Evolutionary conservation across 2,329 filamentous ascomycete species (phyloP).

Genomic region (Furcasterigmium furcatum): DNA sequence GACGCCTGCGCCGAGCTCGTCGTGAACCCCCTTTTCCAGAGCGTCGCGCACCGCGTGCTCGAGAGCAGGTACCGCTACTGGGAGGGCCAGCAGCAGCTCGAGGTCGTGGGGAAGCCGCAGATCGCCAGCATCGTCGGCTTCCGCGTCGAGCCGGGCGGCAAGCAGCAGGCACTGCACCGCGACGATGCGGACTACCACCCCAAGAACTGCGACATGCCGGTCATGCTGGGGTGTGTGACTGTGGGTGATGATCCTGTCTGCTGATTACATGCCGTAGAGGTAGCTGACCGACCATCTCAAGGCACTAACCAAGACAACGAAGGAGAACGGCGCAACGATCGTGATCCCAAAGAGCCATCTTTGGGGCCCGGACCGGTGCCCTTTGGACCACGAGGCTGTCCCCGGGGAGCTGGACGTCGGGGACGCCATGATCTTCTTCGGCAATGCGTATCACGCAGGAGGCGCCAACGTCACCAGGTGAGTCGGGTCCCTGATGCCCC

Average conservation of each 20-base stretch:
- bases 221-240: conserved; percentile 33
- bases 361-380: conserved; percentile 32
- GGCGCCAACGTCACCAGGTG: conserved; percentile 29
- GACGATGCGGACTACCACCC: conserved; percentile 27
- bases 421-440: conserved; percentile 34
- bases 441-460: conserved; percentile 35
- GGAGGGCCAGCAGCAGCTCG: conserved; percentile 25
- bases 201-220: conserved; percentile 27
- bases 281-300: background rate
- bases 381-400: conserved; percentile 31
- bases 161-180: conserved; percentile 32
- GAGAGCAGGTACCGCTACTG: conserved; percentile 31
- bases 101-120: conserved; percentile 29
- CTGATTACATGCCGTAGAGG: background rate
- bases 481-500: conserved; percentile 3
- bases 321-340: conserved; percentile 36
- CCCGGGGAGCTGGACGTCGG: conserved; percentile 34
- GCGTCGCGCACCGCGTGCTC: conserved; percentile 26
- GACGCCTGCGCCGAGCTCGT: conserved; percentile 32
- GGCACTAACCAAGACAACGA: conserved; percentile 33
- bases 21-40: conserved; percentile 28
- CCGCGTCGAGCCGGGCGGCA: conserved; percentile 33
- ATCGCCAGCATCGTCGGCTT: conserved; percentile 32
- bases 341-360: conserved; percentile 35
- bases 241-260: conserved; percentile 1